Percentiles rank a stretch among this genome's conserved stretches.
Evolutionary conservation across 805 yeast genomes (phyloP).

Genomic region (Candida bentonensis): DNA sequence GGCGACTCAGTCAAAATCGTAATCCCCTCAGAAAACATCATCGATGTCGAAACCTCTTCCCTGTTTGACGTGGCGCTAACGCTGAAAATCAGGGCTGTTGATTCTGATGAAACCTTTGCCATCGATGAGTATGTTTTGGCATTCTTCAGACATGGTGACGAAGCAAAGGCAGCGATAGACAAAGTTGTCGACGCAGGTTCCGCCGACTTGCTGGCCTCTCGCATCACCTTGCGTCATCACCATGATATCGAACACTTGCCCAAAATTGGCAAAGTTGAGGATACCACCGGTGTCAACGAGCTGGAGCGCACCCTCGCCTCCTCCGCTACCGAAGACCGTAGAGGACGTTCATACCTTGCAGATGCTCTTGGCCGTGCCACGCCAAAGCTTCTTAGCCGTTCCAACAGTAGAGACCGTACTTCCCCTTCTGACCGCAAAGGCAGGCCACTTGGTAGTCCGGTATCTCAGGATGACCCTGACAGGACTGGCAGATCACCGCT

Average conservation of each 20-base stretch:
- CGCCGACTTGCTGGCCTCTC: background rate
- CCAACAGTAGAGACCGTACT: background rate
- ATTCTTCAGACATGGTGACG: constrained; percentile 32
- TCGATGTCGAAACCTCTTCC: constrained; percentile 43
- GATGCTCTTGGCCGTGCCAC: constrained; percentile 2
- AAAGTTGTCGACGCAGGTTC: background rate
- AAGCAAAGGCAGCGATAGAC: constrained; percentile 16
- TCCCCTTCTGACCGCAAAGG: background rate
- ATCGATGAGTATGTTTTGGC: constrained; percentile 60
- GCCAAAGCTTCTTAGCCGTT: background rate
- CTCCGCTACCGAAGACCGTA: constrained; percentile 1
- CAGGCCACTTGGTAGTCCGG: background rate
- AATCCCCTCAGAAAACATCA: constrained; percentile 56
- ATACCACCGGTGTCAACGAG: background rate
- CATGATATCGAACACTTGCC: background rate
- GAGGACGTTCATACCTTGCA: constrained; percentile 1
- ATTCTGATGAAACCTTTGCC: constrained; percentile 36
- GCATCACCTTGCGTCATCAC: background rate
- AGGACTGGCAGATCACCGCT: no score
- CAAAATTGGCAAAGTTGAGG: background rate
- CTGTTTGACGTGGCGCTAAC: constrained; percentile 45
- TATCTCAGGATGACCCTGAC: no score
- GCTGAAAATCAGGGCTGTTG: constrained; percentile 47
- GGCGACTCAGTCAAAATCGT: constrained; percentile 63
- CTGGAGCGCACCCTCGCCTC: background rate